These are phyloP conservation scores for Sherardia arvensis DNA, from an alignment of 257 asterid genomes.

Conservation along the genomic window DNA sequence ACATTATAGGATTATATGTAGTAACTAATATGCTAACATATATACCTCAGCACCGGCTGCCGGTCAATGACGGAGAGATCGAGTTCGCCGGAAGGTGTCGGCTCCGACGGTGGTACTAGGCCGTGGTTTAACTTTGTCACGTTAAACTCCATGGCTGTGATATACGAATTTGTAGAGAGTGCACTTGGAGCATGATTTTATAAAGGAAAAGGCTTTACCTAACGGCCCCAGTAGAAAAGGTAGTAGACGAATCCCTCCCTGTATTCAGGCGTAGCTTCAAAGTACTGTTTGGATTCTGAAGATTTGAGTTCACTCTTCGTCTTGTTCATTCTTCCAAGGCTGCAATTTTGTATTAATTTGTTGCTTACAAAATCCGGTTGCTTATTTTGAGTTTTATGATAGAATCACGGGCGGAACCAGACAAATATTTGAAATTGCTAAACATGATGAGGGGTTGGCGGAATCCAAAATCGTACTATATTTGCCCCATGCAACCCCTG, in stretches of 20 bases:
- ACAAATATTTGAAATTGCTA: no score
- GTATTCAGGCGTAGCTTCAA: background rate
- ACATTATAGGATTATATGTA: no score
- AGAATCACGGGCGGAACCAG: no score
- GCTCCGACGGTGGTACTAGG: constrained; percentile 31
- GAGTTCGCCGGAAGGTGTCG: constrained; percentile 31
- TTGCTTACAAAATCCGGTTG: background rate
- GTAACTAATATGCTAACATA: no score
- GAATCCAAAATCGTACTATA: no score
- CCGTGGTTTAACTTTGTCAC: constrained; percentile 20
- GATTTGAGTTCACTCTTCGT: background rate
- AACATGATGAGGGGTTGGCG: no score
- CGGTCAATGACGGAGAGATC: constrained; percentile 39
- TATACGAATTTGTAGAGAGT: background rate
- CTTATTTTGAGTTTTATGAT: background rate
- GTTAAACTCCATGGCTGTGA: constrained; percentile 22
- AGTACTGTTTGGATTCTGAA: background rate
- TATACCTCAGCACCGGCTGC: constrained; percentile 29
- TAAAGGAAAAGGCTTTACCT: background rate
- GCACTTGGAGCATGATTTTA: background rate
- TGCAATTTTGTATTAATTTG: background rate
- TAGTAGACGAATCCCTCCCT: no score
- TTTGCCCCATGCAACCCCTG: no score
- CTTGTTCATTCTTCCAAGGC: background rate
- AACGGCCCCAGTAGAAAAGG: background rate